A percentile compares a stretch with the other conserved stretches of the same genome.
phyloP scores from a whole-genome alignment of 179 eudicot genomes.

The Monotropa hypopitys region DNA sequence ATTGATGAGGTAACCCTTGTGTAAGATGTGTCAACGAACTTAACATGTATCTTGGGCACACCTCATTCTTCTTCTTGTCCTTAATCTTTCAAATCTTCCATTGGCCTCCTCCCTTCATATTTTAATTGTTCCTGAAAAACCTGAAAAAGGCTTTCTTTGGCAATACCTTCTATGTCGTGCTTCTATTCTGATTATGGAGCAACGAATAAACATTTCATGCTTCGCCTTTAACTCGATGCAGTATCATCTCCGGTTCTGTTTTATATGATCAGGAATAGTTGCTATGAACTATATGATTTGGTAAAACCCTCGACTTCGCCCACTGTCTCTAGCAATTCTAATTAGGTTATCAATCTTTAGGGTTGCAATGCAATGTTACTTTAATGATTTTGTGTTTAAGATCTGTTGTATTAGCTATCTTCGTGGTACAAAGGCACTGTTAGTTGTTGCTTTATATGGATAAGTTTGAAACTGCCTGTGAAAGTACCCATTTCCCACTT shows the following conservation, averaged over 20 bases:
- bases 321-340: background rate
- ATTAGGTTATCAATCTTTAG: background rate
- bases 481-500: background rate
- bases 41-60: background rate
- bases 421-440: background rate
- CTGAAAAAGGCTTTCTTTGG: background rate
- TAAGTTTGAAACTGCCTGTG: background rate
- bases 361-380: background rate
- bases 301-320: background rate
- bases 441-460: background rate
- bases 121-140: background rate
- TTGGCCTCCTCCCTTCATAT: background rate
- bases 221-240: background rate
- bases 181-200: background rate
- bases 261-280: background rate
- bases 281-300: background rate
- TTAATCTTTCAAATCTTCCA: background rate
- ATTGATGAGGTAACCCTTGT: constrained; percentile 54
- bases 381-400: background rate
- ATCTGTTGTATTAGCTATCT: background rate
- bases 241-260: background rate
- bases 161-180: background rate
- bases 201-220: background rate
- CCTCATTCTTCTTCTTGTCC: background rate
- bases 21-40: background rate